Base-by-base conservation (phyloP, 2,329 filamentous ascomycete genomes). In the Rutstroemia sp. region DNA sequence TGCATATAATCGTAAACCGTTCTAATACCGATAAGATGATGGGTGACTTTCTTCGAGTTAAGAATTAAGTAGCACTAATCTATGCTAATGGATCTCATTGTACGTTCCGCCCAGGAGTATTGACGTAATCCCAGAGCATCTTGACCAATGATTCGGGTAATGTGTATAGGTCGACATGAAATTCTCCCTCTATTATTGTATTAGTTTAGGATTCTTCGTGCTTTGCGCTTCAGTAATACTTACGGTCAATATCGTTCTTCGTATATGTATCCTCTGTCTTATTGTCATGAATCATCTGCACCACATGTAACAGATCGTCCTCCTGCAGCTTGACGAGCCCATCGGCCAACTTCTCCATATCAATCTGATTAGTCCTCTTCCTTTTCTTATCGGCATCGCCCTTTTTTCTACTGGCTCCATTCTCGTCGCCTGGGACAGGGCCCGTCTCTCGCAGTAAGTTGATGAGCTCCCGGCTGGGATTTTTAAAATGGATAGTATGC, bases 81-180 rank as follows among this genome's bases (percentile, higher is more conserved):
- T 34, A 10, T 8, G 10, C 14, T n/a, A 23, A 16, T 19, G 23
- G n/a, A 21, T 14, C 23, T 40, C 36, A 17, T 49, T 49, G 10
- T 40, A 49, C 19, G 5, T 10, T 21, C 40, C 48, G 14, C 21
- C 17, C 14, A 19, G 34, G 17, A 14, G 12, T 9, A 19, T 34
- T 39, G 34, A 82, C 82, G 70, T 94, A 95, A 60, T 96, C 92
- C 92, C 92, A 97, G 58, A 99, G 84, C 83, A 90, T 91, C 73
- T 94, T 95, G 70, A 94, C 87, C 39, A 97, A 79, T 27, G 77
- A 75, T 63, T 97, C 94, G 1, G 94, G 92, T 62, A 99, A 83
- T n/a, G 94, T 97, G 75, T 96, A 97, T 57, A 99, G 80, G 69
- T 99, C 94, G 65, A 99, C 92, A 59, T 96, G 94, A 76, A 99